A percentile compares a stretch with the other conserved stretches of the same genome.
Conservation (phyloP, 306 rosid species). For the Pyrus communis region DNA sequence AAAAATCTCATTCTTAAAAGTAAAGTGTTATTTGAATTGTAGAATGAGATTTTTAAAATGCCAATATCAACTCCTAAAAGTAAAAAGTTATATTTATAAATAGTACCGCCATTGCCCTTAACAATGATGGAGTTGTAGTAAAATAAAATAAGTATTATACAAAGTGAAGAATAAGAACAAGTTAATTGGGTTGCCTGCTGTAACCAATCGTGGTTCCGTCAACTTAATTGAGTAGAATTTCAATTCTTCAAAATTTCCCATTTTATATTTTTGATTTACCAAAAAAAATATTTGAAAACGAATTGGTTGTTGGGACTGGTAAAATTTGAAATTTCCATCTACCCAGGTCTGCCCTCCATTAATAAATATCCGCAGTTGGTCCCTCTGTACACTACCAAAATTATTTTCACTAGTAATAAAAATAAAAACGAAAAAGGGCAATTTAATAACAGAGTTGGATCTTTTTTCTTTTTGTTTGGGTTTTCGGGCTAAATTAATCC, state of each 20-base stretch:
- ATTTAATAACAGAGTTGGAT: slow-evolving; percentile 13
- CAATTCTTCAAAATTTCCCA: neutral
- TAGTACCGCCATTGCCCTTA: too few species aligned
- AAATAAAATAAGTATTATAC: too few species aligned
- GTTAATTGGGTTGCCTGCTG: too few species aligned
- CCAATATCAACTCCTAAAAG: too few species aligned
- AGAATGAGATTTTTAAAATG: too few species aligned
- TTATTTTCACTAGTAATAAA: slow-evolving; percentile 30
- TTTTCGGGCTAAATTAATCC: neutral
- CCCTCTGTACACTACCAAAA: slow-evolving; percentile 43
- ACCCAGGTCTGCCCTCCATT: neutral
- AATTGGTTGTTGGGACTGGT: neutral
- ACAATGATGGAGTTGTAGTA: too few species aligned
- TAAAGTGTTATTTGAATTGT: too few species aligned
- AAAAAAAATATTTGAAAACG: neutral
- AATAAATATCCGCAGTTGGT: slow-evolving; percentile 1
- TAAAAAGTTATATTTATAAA: too few species aligned
- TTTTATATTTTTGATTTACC: neutral
- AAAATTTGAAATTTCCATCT: neutral
- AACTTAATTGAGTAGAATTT: too few species aligned
- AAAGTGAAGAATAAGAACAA: too few species aligned
- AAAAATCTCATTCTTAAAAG: too few species aligned
- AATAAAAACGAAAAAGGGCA: neutral
- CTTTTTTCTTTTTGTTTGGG: neutral
- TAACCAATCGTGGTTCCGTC: too few species aligned